phyloP scores from a whole-genome alignment of 1,284 basidiomycete genomes.

The Trametes pubescens region DNA sequence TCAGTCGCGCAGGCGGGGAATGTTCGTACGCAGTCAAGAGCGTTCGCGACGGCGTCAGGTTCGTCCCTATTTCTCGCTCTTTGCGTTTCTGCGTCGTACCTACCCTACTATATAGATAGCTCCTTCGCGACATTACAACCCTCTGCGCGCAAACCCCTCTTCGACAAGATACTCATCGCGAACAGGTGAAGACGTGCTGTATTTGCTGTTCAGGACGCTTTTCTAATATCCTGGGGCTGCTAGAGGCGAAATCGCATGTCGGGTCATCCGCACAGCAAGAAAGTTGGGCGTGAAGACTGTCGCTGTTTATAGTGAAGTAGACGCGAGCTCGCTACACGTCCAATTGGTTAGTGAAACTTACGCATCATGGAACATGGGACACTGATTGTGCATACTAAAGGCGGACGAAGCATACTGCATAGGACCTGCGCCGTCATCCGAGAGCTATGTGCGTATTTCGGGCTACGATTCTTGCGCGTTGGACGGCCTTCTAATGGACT shows the following conservation, averaged over 20 bases:
- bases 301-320: slow-evolving; percentile 90
- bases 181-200: slow-evolving; percentile 62
- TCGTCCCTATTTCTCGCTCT: not conserved
- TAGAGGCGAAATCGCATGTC: slow-evolving; percentile 94
- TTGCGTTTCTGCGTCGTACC: not conserved
- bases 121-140: slow-evolving; percentile 18
- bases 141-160: slow-evolving; percentile 56
- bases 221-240: not conserved
- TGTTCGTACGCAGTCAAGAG: slow-evolving; percentile 9
- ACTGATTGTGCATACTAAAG: slow-evolving; percentile 47
- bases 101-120: not conserved
- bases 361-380: not conserved
- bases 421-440: slow-evolving; percentile 86
- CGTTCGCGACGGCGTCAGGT: slow-evolving; percentile 33
- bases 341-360: slow-evolving; percentile 55
- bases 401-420: slow-evolving; percentile 98
- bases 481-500: not conserved
- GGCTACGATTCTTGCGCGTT: no score
- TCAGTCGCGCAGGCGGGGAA: not conserved
- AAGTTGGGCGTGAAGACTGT: slow-evolving; percentile 90
- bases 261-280: slow-evolving; percentile 90
- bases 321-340: slow-evolving; percentile 83
- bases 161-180: slow-evolving; percentile 87
- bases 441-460: slow-evolving; percentile 79
- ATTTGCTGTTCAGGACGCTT: not conserved